Percentiles rank a stretch among this genome's conserved stretches.
Evolutionary conservation across 192 early-diverging fungal genomes (phyloP).

Genomic region (Linnemannia schmuckeri): DNA sequence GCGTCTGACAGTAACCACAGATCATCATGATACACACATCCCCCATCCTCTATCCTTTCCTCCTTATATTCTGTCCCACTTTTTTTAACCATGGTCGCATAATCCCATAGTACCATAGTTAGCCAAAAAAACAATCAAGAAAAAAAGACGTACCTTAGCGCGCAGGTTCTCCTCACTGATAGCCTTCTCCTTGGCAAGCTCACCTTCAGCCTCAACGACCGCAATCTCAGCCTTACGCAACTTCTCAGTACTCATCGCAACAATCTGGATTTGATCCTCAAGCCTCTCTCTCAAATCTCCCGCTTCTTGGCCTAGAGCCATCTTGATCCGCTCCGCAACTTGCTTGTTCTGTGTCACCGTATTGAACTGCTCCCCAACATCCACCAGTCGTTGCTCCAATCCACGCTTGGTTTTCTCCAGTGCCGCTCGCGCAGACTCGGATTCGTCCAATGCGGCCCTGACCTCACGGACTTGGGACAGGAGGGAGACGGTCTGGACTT

Average conservation of each 20-base stretch:
- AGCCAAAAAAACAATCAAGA: background rate
- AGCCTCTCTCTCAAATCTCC: constrained; percentile 77
- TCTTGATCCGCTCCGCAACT: constrained; percentile 77
- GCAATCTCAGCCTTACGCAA: constrained; percentile 76
- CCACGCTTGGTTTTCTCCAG: constrained; percentile 79
- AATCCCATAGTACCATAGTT: background rate
- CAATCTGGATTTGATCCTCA: constrained; percentile 81
- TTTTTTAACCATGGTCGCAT: too few relatives aligned
- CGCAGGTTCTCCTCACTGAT: constrained; percentile 62
- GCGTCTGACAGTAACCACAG: background rate
- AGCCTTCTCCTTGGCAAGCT: constrained; percentile 80
- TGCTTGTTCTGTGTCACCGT: constrained; percentile 75
- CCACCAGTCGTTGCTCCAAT: constrained; percentile 82
- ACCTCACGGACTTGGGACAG: constrained; percentile 72
- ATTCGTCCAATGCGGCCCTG: constrained; percentile 71
- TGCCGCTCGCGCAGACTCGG: constrained; percentile 73
- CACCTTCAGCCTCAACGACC: constrained; percentile 72
- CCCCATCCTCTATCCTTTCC: background rate
- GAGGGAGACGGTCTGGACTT: constrained; percentile 68
- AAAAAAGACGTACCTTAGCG: constrained; percentile 36
- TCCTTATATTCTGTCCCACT: background rate
- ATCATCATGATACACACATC: background rate
- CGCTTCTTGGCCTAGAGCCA: constrained; percentile 81
- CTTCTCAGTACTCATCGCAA: constrained; percentile 74
- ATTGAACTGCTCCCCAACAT: constrained; percentile 76